A percentile compares a stretch with the other conserved stretches of the same genome.
These are phyloP conservation scores for Glaciozyma martinii DNA, from an alignment of 768 basidiomycete genomes.

Conservation along the genomic window DNA sequence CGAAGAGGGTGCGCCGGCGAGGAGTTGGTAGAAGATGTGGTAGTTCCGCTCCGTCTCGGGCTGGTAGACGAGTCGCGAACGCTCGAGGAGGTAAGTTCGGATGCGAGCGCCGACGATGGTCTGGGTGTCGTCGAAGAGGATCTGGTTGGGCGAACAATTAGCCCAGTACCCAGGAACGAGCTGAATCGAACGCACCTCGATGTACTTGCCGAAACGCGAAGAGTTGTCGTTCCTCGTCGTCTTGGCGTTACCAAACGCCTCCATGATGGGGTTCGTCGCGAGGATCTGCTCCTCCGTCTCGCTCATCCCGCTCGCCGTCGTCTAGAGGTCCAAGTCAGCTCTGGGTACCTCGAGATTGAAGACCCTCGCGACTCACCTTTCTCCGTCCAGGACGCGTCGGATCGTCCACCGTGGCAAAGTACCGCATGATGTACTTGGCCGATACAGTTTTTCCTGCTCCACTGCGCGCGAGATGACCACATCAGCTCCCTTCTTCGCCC, in stretches of 20 bases:
- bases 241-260: conserved; percentile 98
- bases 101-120: conserved; percentile 99
- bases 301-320: conserved; percentile 47
- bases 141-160: conserved; percentile 48
- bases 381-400: conserved; percentile 50
- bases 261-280: conserved; percentile 98
- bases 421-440: conserved; percentile 98
- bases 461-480: conserved; percentile 44
- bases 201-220: conserved; percentile 98
- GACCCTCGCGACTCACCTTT: conserved; percentile 15
- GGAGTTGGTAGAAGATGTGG: conserved; percentile 99
- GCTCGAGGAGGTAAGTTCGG: conserved; percentile 92
- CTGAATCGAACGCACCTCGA: conserved; percentile 58
- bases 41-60: conserved; percentile 95
- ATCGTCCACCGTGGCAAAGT: conserved; percentile 91
- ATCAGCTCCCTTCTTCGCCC: background rate
- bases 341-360: background rate
- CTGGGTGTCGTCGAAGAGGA: conserved; percentile 89
- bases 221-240: conserved; percentile 99
- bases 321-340: conserved; percentile 5
- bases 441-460: conserved; percentile 99
- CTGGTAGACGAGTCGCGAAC: conserved; percentile 95
- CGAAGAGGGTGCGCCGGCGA: conserved; percentile 87
- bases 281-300: conserved; percentile 96
- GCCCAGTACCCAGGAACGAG: background rate